These are phyloP conservation scores for Jackrogersella multiformis DNA, from an alignment of 495 filamentous ascomycete genomes.

Conservation along the genomic window DNA sequence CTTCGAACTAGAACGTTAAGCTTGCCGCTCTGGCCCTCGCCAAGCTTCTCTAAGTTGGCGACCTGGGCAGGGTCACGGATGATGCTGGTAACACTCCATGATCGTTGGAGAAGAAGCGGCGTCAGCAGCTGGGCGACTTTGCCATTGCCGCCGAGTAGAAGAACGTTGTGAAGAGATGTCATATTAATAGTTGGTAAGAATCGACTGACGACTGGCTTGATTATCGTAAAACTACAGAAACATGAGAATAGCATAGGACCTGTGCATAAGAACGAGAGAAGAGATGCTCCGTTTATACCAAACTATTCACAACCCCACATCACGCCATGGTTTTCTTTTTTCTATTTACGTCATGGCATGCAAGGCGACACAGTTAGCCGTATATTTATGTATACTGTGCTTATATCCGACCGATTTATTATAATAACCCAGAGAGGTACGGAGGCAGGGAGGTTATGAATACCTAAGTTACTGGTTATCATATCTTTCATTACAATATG, in stretches of 20 bases:
- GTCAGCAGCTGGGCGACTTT: constrained; percentile 81
- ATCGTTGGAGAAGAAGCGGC: constrained; percentile 73
- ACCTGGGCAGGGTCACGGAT: constrained; percentile 77
- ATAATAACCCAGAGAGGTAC: not conserved
- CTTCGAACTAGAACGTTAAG: constrained; percentile 70
- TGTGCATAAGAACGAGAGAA: not conserved
- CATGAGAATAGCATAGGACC: not conserved
- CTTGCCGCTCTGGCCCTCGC: constrained; percentile 60
- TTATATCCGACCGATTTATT: constrained; percentile 24
- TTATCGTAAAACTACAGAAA: no score
- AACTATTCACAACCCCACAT: constrained; percentile 26
- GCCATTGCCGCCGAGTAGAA: constrained; percentile 84
- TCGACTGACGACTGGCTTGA: not conserved
- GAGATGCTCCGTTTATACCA: not conserved
- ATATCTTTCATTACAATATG: no score
- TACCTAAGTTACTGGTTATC: not conserved
- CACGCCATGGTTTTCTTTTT: constrained; percentile 7
- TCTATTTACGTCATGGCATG: constrained; percentile 24
- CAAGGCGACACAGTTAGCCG: constrained; percentile 10
- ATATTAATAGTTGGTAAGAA: not conserved
- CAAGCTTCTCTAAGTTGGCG: constrained; percentile 66
- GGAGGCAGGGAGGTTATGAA: not conserved
- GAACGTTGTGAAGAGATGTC: constrained; percentile 58
- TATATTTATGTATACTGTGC: constrained; percentile 9
- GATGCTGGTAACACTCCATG: constrained; percentile 79